Base-by-base conservation (phyloP, 2,329 filamentous ascomycete genomes). In the Diaporthe sp. region DNA sequence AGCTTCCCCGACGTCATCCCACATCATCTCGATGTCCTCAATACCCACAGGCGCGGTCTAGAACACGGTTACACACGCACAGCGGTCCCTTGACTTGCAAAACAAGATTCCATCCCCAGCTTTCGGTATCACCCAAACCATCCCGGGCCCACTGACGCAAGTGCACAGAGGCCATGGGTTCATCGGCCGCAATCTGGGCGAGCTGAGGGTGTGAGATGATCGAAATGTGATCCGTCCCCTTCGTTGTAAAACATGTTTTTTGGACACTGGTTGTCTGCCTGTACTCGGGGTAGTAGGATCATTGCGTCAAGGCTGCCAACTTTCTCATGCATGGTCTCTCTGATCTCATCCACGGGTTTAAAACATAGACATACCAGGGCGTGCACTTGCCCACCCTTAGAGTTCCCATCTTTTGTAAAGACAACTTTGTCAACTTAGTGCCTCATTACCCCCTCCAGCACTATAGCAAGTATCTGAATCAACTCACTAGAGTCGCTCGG, bases 291-390 rank as follows among this genome's bases (percentile, higher is more conserved):
- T n/a, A 46, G 55, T 34, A 71, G 34, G 42, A 73, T 22, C 57
- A 76, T 77, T 77, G 75, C 75, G 75, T 77, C 75, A 77, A 77
- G 55, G 58, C 69, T 77, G 75, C 75, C 75, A 77, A 77, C 69
- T 77, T 75, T 75, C 58, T 73, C 59, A 75, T 69, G 75, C 55
- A 75, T 62, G 69, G 73, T 72, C 68, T 70, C 68, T 58, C 28
- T 70, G 73, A 68, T 39, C 17, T 39, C 25, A 73, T 65, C 49
- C 42, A 28, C 22, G 22, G 46, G 58, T 75, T 77, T 75, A 75
- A 75, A 77, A 74, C 57, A 71, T 73, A 77, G 73, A 71, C 70
- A 67, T 49, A 75, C 69, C 70, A 71, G 73, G 61, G 58, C 74
- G 69, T 65, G 61, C 73, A 46, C 65, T 74, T 70, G 6, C 67